Evolutionary conservation across 83 land plant genomes (phyloP).

Genomic region (Larix sibirica): DNA sequence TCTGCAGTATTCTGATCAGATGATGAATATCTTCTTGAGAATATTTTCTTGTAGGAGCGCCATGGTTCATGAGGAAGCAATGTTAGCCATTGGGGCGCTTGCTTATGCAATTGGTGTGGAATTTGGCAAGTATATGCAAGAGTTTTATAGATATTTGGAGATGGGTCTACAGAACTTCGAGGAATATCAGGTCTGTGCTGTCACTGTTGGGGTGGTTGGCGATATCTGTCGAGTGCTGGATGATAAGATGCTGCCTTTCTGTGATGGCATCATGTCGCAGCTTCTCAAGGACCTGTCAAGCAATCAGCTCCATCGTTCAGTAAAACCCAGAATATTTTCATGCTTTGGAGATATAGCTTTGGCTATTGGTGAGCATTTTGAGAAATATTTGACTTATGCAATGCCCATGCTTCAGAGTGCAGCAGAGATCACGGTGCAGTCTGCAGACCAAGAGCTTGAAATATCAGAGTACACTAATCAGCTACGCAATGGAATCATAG

Average conservation of each 20-base stretch:
- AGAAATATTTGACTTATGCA: constrained; percentile 78
- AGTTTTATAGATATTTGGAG: constrained; percentile 71
- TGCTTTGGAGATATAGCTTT: constrained; percentile 86
- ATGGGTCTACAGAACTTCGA: constrained; percentile 86
- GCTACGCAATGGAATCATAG: constrained; percentile 74
- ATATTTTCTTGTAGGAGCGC: constrained; percentile 74
- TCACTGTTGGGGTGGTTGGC: constrained; percentile 83
- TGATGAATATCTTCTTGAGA: constrained; percentile 61
- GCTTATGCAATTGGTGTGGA: constrained; percentile 71
- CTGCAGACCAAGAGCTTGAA: constrained; percentile 60
- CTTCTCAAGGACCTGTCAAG: constrained; percentile 78
- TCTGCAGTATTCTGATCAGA: constrained; percentile 69
- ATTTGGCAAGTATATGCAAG: constrained; percentile 75
- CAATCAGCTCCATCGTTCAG: constrained; percentile 77
- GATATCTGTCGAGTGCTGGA: constrained; percentile 81
- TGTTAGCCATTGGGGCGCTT: constrained; percentile 85
- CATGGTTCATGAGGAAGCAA: constrained; percentile 82
- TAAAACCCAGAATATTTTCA: constrained; percentile 83
- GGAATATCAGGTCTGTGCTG: constrained; percentile 84
- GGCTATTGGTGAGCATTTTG: constrained; percentile 80
- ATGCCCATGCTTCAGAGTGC: constrained; percentile 90
- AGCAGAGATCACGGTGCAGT: constrained; percentile 63
- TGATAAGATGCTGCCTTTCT: constrained; percentile 71
- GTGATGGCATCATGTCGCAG: constrained; percentile 88
- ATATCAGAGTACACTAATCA: constrained; percentile 72